A percentile compares a stretch with the other conserved stretches of the same genome.
Conservation (phyloP, 2,329 filamentous ascomycete genomes). For the Aureobasidium lini region DNA sequence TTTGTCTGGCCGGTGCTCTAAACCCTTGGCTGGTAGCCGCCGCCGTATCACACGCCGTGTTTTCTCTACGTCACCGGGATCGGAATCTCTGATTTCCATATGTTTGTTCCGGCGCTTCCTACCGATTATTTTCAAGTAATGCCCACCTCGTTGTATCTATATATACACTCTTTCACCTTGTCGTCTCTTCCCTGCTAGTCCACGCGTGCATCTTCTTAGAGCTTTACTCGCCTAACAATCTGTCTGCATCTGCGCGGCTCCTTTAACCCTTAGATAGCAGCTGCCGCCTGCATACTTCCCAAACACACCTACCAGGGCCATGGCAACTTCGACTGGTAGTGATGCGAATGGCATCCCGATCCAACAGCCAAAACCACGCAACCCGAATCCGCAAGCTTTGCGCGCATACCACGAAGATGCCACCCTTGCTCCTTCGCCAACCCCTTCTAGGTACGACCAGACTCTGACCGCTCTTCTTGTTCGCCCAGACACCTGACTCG, state of each 20-base stretch:
- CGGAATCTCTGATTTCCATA: background rate
- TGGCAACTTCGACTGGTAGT: slow-evolving; percentile 7
- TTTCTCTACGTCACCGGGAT: background rate
- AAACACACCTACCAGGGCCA: background rate
- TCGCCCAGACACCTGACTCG: slow-evolving; percentile 2
- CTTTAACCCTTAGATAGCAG: background rate
- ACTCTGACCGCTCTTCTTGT: background rate
- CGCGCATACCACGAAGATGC: slow-evolving; percentile 16
- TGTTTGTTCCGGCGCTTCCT: slow-evolving; percentile 3
- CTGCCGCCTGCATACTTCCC: background rate
- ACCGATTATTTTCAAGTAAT: background rate
- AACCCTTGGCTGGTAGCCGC: background rate
- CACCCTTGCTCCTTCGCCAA: background rate
- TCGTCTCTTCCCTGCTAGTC: background rate
- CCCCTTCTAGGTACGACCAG: slow-evolving; percentile 15
- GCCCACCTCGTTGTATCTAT: background rate
- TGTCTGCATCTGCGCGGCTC: background rate
- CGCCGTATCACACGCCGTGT: background rate
- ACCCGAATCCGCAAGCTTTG: slow-evolving; percentile 19
- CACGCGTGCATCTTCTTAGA: background rate
- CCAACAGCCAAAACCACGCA: slow-evolving; percentile 23
- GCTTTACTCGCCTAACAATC: background rate
- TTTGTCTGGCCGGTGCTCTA: no score
- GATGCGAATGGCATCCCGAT: slow-evolving; percentile 13
- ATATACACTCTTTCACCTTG: background rate